Evolutionary conservation across 2,329 filamentous ascomycete genomes (phyloP), one percentile per base, ranked within the genome.

Genomic region (Cercospora berteroae): DNA sequence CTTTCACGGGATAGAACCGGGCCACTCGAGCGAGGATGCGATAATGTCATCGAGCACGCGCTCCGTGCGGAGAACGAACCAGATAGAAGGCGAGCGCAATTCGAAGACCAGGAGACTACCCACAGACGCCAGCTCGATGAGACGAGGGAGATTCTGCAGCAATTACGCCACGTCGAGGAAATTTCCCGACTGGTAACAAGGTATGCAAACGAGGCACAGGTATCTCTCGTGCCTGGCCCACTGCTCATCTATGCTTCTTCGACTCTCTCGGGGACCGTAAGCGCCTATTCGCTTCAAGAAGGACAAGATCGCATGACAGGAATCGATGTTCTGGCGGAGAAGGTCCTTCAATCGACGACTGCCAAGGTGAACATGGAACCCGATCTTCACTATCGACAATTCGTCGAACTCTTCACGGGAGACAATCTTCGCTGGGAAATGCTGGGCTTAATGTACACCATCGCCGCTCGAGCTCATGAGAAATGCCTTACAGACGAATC

Each of bases 351-450:
- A 6, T 29, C 27, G 6, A 62, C 58, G 10, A 16, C 58, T n/a
- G 20, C 25, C 16, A 36, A 20, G 8, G 12, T 66, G 9, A n/a
- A 57, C 16, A 50, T 66, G 7, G n/a, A 16, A 10, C 33, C 44
- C 6, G 39, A 42, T 6, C 25, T 57, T 10, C 31, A 50, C 6
- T 68, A 42, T 42, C 36, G 62, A 20, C 20, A 27, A 5, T 74
- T 73, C 29, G 33, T 66, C 9, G 63, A 63, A 8, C 50, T 65
- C 31, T 71, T 68, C 42, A 72, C 65, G 8, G 71, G 70, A 7
- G 25, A 60, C 2, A 71, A 70, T 7, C 33, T 72, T 10, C 68
- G 72, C 8, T 25, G 73, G 9, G 72, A 74, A 29, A 69, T 68
- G 1, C 52, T 74, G 4, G 72, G 68, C 6, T 36, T 74, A 2